These are phyloP conservation scores for Dendrobium chrysotoxum DNA, from an alignment of 106 monocot species.

Conservation along the genomic window DNA sequence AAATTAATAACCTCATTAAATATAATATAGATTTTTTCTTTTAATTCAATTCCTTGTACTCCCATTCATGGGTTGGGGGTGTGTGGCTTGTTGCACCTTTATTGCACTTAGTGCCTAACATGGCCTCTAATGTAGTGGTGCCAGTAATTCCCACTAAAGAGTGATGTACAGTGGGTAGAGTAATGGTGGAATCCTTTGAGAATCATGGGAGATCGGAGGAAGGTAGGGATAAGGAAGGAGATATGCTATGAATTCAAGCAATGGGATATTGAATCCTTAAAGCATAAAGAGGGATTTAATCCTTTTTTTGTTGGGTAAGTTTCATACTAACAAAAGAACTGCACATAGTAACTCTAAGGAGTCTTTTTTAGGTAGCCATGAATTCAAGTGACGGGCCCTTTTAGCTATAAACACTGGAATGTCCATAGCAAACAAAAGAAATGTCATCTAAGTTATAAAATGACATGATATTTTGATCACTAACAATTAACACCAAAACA, in stretches of 20 bases:
- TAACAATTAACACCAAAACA: too few species aligned
- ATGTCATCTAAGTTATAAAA: too few species aligned
- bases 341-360: too few species aligned
- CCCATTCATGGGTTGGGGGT: not conserved
- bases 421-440: too few species aligned
- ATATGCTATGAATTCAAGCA: not conserved
- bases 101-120: not conserved
- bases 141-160: not conserved
- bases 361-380: too few species aligned
- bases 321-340: too few species aligned
- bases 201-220: not conserved
- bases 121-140: not conserved
- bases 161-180: not conserved
- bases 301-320: too few species aligned
- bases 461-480: too few species aligned
- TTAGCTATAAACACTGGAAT: too few species aligned
- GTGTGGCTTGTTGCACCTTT: not conserved
- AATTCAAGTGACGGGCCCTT: too few species aligned
- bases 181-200: not conserved
- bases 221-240: not conserved
- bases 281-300: not conserved
- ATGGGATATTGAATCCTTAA: not conserved
- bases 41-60: not conserved
- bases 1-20: not conserved
- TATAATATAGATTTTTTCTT: not conserved